These are phyloP conservation scores for Otatea glauca DNA, from an alignment of 176 grass and related monocot genomes.

Conservation along the genomic window DNA sequence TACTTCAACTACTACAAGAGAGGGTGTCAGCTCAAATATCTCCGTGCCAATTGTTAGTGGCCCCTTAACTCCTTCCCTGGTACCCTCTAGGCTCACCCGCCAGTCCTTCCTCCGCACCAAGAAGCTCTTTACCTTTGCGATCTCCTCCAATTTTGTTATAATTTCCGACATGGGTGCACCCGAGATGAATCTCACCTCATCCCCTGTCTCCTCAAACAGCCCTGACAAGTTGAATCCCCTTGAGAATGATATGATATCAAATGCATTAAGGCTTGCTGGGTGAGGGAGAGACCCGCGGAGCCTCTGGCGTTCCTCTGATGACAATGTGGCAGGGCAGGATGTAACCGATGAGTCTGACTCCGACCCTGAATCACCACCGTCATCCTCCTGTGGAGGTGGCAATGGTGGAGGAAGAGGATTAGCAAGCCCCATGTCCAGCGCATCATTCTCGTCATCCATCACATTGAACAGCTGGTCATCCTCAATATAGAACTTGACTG, in stretches of 20 bases:
- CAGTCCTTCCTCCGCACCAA: slow-evolving; percentile 80
- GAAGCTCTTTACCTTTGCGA: slow-evolving; percentile 84
- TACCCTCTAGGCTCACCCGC: slow-evolving; percentile 87
- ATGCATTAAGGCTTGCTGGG: slow-evolving; percentile 90
- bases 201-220: slow-evolving; percentile 83
- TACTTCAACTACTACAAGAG: slow-evolving; percentile 89
- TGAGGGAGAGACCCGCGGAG: slow-evolving; percentile 52
- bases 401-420: slow-evolving; percentile 42
- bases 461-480: slow-evolving; percentile 74
- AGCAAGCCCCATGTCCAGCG: slow-evolving; percentile 1
- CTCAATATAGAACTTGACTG: slow-evolving; percentile 85
- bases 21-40: slow-evolving; percentile 91
- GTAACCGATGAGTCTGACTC: slow-evolving; percentile 82
- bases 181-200: slow-evolving; percentile 81
- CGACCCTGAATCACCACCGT: slow-evolving; percentile 70
- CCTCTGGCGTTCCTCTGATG: slow-evolving; percentile 58
- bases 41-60: slow-evolving; percentile 81
- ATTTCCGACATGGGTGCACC: slow-evolving; percentile 61
- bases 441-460: slow-evolving; percentile 44
- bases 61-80: slow-evolving; percentile 89
- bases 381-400: slow-evolving; percentile 40
- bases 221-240: slow-evolving; percentile 89
- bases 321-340: slow-evolving; percentile 75
- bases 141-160: slow-evolving; percentile 83
- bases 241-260: slow-evolving; percentile 98